Percentiles rank a stretch among this genome's conserved stretches.
Evolutionary conservation across 768 basidiomycete species (phyloP).

Genomic region (Mycena pura): DNA sequence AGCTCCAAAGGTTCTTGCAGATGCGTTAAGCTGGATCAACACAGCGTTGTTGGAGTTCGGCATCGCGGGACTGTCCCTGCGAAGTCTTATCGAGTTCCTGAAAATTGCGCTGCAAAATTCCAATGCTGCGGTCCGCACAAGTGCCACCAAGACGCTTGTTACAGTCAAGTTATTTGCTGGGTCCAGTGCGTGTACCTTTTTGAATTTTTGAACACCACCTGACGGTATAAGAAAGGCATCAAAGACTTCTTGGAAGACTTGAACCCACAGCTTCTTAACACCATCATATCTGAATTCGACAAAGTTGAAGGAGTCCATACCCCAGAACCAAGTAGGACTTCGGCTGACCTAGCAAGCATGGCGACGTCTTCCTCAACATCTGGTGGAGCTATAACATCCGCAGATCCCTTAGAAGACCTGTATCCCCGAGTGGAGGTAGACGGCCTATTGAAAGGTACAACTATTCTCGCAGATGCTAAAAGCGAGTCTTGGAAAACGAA

Average conservation of each 20-base stretch:
- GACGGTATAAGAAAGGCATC: constrained; percentile 62
- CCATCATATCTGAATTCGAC: constrained; percentile 91
- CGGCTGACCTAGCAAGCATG: constrained; percentile 72
- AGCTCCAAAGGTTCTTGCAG: constrained; percentile 95
- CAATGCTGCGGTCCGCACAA: constrained; percentile 91
- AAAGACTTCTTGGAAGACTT: constrained; percentile 93
- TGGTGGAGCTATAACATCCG: constrained; percentile 47
- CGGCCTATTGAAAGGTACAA: constrained; percentile 80
- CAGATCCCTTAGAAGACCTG: constrained; percentile 89
- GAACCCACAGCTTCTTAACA: constrained; percentile 90
- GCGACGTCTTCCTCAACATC: constrained; percentile 49
- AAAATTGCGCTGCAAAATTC: constrained; percentile 89
- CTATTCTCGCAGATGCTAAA: constrained; percentile 82
- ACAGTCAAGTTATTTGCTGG: constrained; percentile 93
- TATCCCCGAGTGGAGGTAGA: constrained; percentile 97
- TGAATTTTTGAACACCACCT: neutral
- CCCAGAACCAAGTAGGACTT: constrained; percentile 80
- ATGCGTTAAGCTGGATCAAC: constrained; percentile 89
- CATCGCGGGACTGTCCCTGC: constrained; percentile 82
- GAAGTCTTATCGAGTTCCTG: constrained; percentile 88
- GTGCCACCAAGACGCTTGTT: constrained; percentile 91
- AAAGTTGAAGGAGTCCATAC: constrained; percentile 81
- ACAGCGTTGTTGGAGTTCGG: constrained; percentile 90
- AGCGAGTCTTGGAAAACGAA: constrained; percentile 97
- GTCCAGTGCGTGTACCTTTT: constrained; percentile 57